Base-by-base conservation (phyloP, 306 rosid species). In the Hippophae tibetana region DNA sequence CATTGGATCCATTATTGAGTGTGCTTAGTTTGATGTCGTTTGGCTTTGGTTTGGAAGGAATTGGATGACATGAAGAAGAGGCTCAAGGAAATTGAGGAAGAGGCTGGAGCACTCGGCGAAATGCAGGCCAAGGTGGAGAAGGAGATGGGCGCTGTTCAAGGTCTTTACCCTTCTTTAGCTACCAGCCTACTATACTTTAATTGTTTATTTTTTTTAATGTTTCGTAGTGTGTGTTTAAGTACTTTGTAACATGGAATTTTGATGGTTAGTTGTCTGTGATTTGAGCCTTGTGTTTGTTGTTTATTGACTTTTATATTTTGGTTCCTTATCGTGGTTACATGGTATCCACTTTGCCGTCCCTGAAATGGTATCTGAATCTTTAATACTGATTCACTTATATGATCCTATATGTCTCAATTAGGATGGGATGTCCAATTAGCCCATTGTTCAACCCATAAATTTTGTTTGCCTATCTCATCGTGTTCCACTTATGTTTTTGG, bases 81-180 rank as follows among this genome's bases (percentile, higher is more conserved):
- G 86, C 85, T 88, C 47, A 93, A 93, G 75, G 95, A 88, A 83
- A 93, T 93, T 72, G 99, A 31, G 38, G 38, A 31, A 31, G 38
- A 31, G 38, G 38, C 38, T 31, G 38, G 38, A 31, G 38, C 38
- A 18, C 97, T 93, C 50, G 88, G 99, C 46, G 99, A 93, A 61
- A 86, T 93, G 95, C 99, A 93, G 83, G 97, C 99, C 41, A 93
- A 93, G 85, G 99, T 88, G 25, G 97, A 88, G 80, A 93, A 93
- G 76, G 99, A 93, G 81, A 93, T 93, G 99, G 95, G 99, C 3
- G 82, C 84, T 68, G 95, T 80, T 77, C 99, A 86, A 88, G 93
- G 93, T 84, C 25, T 72, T 18, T 49, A 48, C 41, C 41, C 58
- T 10, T 56, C 26, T 18, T 46, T 13, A 26, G 25, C 10, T 47